A percentile compares a stretch with the other conserved stretches of the same genome.
Conservation (phyloP, 176 grass and related monocot genomes). For the Aegilops bicornis region DNA sequence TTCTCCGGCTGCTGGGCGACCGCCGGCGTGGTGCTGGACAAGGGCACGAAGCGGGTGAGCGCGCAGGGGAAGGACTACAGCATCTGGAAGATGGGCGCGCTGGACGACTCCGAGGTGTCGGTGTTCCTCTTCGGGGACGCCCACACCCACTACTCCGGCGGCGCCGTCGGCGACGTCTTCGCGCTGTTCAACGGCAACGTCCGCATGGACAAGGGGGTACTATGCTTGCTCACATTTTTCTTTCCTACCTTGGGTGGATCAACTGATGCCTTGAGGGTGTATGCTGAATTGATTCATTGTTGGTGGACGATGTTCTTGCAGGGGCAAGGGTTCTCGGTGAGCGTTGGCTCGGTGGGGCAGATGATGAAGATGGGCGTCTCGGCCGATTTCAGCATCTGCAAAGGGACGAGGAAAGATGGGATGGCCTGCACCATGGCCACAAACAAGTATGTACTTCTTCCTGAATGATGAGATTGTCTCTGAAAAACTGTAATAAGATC, state of each 20-base stretch:
- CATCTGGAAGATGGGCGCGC: constrained; percentile 80
- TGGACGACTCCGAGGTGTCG: constrained; percentile 69
- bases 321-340: constrained; percentile 81
- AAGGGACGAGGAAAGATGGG: constrained; percentile 94
- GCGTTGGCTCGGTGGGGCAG: constrained; percentile 64
- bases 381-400: constrained; percentile 72
- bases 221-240: not conserved
- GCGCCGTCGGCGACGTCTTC: constrained; percentile 60
- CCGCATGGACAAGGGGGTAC: constrained; percentile 74
- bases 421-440: constrained; percentile 84
- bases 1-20: constrained; percentile 91
- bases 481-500: not conserved
- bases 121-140: constrained; percentile 85
- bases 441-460: constrained; percentile 59
- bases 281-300: not conserved
- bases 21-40: constrained; percentile 70
- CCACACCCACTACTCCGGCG: constrained; percentile 63
- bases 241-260: not conserved
- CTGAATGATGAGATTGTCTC: constrained; percentile 9
- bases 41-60: constrained; percentile 56
- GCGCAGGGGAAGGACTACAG: constrained; percentile 68
- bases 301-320: constrained; percentile 32
- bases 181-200: constrained; percentile 79
- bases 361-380: constrained; percentile 85
- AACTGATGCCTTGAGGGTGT: not conserved